Evolutionary conservation across 2,329 filamentous ascomycete genomes (phyloP), one percentile per base, ranked within the genome.

Genomic region (Penicillium hordei): DNA sequence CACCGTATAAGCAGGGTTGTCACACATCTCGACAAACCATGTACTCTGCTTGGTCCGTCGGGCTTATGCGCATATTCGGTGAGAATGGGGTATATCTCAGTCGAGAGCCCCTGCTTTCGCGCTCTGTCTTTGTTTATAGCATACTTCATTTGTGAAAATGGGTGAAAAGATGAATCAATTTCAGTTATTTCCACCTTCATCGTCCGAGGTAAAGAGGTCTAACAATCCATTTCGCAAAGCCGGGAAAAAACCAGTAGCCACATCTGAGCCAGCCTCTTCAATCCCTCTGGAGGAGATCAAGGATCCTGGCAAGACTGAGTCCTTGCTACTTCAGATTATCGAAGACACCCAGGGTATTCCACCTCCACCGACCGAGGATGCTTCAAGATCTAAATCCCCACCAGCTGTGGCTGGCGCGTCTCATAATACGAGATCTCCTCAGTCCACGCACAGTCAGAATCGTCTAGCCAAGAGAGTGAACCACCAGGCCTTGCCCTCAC

Each of bases 131-230:
- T 51, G 38, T 52, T 44, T 54, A 45, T 38, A 55, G 29, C 31
- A 56, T 57, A 56, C 27, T 44, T 8, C 25, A 36, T 42, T 38
- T 23, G 6, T 43, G 23, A 34, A 52, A 15, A 21, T 42, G n/a
- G 39, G 25, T 34, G 33, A 36, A 59, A 65, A 54, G 12, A 75
- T 73, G 67, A 72, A 63, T 54, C 72, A 76, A 55, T 78, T 78
- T 48, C 75, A 76, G 54, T 67, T 78, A 48, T 77, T 77, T 43
- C 76, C 75, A 19, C 63, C 72, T n/a, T 68, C 71, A 49, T 68
- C 73, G 12, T 65, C 68, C 12, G 68, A 69, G 60, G 58, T 60
- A 45, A 67, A 68, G 55, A 63, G 54, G 23, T 60, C 64, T 23
- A 74, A 70, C 54, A 74, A 76, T 49, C 70, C 73, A 1, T 75